Percentiles rank a stretch among this genome's conserved stretches.
Conservation (phyloP, 1,284 basidiomycete species). For the Volvariella surrecta region DNA sequence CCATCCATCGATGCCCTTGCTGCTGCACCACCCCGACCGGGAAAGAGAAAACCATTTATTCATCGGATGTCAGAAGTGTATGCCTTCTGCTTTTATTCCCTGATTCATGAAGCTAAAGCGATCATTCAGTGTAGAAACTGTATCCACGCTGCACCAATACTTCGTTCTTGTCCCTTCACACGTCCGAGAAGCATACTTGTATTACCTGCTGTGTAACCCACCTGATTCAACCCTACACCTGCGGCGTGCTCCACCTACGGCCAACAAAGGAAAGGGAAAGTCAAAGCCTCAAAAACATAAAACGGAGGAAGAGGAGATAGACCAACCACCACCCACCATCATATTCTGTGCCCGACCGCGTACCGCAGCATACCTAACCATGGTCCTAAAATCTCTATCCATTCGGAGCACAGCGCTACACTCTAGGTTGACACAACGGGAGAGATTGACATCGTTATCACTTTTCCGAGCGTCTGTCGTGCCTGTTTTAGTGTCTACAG, state of each 20-base stretch:
- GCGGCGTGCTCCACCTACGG: slow-evolving; percentile 52
- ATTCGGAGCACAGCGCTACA: slow-evolving; percentile 89
- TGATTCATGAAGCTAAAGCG: slow-evolving; percentile 5
- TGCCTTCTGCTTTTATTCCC: slow-evolving; percentile 18
- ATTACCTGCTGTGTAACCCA: slow-evolving; percentile 83
- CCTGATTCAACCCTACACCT: slow-evolving; percentile 69
- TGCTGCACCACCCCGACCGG: slow-evolving; percentile 64
- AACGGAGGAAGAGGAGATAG: slow-evolving; percentile 40
- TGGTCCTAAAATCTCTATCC: slow-evolving; percentile 68
- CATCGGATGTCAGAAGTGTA: slow-evolving; percentile 77
- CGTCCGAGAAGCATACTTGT: slow-evolving; percentile 90
- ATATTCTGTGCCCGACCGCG: slow-evolving; percentile 88
- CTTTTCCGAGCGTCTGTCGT: slow-evolving; percentile 87
- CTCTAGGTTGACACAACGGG: slow-evolving; percentile 87
- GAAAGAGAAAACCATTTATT: slow-evolving; percentile 84
- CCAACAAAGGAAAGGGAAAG: slow-evolving; percentile 23
- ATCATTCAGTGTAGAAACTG: slow-evolving; percentile 69
- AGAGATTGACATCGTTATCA: slow-evolving; percentile 76
- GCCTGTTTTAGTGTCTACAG: slow-evolving; percentile 89
- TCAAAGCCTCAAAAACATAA: slow-evolving; percentile 26
- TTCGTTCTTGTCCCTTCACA: slow-evolving; percentile 95
- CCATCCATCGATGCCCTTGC: slow-evolving; percentile 80
- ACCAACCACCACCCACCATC: slow-evolving; percentile 85
- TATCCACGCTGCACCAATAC: slow-evolving; percentile 77
- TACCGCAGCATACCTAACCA: slow-evolving; percentile 86